These are phyloP conservation scores for Globisporangium paroecandrum DNA, from an alignment of 352 stramenopile genomes.

Conservation along the genomic window DNA sequence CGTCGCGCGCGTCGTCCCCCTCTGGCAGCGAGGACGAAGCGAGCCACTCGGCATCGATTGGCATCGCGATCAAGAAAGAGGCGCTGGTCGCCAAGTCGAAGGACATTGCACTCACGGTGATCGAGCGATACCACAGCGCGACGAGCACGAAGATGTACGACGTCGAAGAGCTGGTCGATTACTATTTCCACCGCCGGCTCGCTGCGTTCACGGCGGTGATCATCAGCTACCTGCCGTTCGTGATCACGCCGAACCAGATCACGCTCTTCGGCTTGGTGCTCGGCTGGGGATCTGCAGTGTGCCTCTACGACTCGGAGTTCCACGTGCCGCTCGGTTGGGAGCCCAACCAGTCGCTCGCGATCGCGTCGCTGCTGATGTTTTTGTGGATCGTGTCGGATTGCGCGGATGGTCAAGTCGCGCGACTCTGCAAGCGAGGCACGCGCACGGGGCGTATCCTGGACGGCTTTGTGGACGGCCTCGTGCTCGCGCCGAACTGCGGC, in stretches of 20 bases:
- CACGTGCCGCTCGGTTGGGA: conserved; percentile 65
- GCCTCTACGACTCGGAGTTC: conserved; percentile 81
- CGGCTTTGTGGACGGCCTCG: conserved; percentile 68
- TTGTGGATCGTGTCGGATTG: conserved; percentile 85
- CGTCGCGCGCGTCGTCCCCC: conserved; percentile 34
- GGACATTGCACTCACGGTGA: conserved; percentile 33
- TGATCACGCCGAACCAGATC: conserved; percentile 86
- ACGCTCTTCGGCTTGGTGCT: conserved; percentile 73
- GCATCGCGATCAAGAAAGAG: conserved; percentile 16
- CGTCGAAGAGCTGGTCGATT: conserved; percentile 83
- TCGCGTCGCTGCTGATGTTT: conserved; percentile 67
- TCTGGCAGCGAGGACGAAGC: conserved; percentile 36
- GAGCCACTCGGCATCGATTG: conserved; percentile 19
- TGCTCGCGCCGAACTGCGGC: conserved; percentile 73
- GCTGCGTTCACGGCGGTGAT: conserved; percentile 67
- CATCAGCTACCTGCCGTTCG: conserved; percentile 81
- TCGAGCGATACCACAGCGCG: conserved; percentile 68
- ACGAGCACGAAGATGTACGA: conserved; percentile 86
- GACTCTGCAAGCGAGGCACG: conserved; percentile 77
- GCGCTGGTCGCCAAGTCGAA: conserved; percentile 26
- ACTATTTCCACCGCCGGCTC: conserved; percentile 79
- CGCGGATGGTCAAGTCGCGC: conserved; percentile 77
- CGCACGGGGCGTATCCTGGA: conserved; percentile 79
- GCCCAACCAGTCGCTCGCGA: conserved; percentile 48
- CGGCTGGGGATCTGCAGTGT: conserved; percentile 63